phyloP scores from a whole-genome alignment of 2,329 filamentous ascomycete genomes.

The Aspergillus neoniger region DNA sequence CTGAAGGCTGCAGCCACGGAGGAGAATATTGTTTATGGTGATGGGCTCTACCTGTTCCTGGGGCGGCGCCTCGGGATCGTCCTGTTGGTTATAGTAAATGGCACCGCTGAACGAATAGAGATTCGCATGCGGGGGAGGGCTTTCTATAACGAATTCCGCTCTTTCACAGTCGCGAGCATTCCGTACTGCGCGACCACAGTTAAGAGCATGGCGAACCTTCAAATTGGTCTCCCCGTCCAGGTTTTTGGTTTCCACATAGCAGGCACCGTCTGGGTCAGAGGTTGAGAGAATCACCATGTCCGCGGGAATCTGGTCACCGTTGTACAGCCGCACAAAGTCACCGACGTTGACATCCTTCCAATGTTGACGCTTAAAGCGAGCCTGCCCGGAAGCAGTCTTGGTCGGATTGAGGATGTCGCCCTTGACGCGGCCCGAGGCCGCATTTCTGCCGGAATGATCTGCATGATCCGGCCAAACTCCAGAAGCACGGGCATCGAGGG shows the following conservation, averaged over 20 bases:
- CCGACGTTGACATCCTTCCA: slow-evolving; percentile 11
- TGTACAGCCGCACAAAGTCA: slow-evolving; percentile 7
- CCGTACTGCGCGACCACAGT: slow-evolving; percentile 1
- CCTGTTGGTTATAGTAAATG: slow-evolving; percentile 6
- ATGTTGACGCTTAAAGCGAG: slow-evolving; percentile 6
- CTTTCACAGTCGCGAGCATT: slow-evolving; percentile 7
- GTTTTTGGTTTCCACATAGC: slow-evolving; percentile 9
- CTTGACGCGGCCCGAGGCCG: neutral
- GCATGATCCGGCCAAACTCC: neutral
- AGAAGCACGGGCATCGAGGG: slow-evolving; percentile 9
- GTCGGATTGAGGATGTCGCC: slow-evolving; percentile 6
- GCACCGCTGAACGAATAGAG: slow-evolving; percentile 5
- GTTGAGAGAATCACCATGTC: slow-evolving; percentile 8
- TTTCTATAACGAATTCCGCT: slow-evolving; percentile 5
- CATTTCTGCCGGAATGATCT: neutral
- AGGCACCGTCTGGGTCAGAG: slow-evolving; percentile 6
- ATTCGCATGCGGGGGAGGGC: slow-evolving; percentile 6
- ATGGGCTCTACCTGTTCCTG: slow-evolving; percentile 5
- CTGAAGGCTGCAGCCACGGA: slow-evolving; percentile 7
- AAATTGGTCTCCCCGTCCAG: slow-evolving; percentile 7
- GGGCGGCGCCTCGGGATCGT: neutral
- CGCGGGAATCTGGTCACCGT: slow-evolving; percentile 8
- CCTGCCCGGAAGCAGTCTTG: neutral
- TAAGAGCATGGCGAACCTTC: slow-evolving; percentile 8
- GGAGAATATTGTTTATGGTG: slow-evolving; percentile 7